A percentile compares a stretch with the other conserved stretches of the same genome.
Evolutionary conservation across 1,139 yeast genomes (phyloP).

Genomic region (Kodamaea anthophila): DNA sequence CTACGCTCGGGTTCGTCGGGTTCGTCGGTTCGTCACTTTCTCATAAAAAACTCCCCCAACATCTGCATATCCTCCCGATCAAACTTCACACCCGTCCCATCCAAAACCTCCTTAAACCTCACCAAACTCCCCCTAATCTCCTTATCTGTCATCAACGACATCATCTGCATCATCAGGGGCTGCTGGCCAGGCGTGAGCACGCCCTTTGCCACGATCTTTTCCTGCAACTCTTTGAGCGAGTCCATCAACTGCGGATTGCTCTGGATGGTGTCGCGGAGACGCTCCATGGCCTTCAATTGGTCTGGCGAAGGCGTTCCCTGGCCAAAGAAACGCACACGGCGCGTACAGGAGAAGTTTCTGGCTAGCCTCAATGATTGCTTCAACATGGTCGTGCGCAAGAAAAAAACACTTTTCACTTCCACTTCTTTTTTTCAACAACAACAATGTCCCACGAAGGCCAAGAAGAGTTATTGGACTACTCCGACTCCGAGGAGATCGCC

Average conservation of each 20-base stretch:
- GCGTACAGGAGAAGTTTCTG: conserved; percentile 3
- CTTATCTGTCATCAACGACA: conserved; percentile 32
- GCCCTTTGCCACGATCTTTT: conserved; percentile 29
- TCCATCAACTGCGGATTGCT: conserved; percentile 23
- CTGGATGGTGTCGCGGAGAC: conserved; percentile 12
- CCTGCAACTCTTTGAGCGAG: conserved; percentile 27
- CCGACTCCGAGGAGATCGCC: conserved; percentile 94
- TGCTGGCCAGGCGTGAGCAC: conserved; percentile 24
- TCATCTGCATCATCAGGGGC: conserved; percentile 33
- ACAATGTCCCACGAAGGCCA: conserved; percentile 90
- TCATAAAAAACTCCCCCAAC: conserved; percentile 16
- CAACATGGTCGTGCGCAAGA: no score
- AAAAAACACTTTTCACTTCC: no score
- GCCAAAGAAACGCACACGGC: conserved; percentile 5
- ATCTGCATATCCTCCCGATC: conserved; percentile 31
- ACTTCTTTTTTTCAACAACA: conserved; percentile 2
- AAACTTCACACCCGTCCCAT: conserved; percentile 26
- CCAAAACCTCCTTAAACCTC: conserved; percentile 28
- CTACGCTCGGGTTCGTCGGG: no score
- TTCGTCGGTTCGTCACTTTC: no score
- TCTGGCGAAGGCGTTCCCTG: conserved; percentile 7
- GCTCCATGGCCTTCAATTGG: conserved; percentile 11
- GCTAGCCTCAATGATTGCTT: no score
- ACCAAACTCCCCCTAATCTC: conserved; percentile 29
- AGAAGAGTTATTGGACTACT: conserved; percentile 98